phyloP scores from a whole-genome alignment of 2,329 filamentous ascomycete species.

The Eurotiales sp. region DNA sequence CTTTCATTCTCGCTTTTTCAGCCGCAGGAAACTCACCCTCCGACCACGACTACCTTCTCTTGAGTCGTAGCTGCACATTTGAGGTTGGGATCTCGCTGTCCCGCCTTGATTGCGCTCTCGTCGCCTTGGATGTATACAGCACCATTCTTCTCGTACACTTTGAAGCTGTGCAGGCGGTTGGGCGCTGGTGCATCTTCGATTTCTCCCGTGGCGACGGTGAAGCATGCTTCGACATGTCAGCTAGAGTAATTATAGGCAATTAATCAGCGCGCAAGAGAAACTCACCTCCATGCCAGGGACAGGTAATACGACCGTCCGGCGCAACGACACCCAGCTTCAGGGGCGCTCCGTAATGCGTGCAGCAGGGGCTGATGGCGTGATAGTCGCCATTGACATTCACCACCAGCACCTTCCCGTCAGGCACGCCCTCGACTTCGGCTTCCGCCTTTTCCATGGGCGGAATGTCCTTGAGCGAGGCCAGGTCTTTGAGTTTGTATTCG shows the following conservation, averaged over 20 bases:
- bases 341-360: constrained; percentile 88
- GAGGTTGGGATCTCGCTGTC: constrained; percentile 68
- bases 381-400: constrained; percentile 72
- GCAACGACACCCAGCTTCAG: constrained; percentile 81
- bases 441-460: constrained; percentile 81
- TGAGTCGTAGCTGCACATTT: constrained; percentile 60
- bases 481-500: constrained; percentile 62
- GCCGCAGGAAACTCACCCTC: constrained; percentile 58
- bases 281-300: constrained; percentile 92
- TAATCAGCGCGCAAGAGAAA: constrained; percentile 9
- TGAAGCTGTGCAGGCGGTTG: constrained; percentile 79
- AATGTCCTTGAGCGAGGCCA: constrained; percentile 66
- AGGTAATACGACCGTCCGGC: constrained; percentile 77
- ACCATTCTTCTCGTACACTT: constrained; percentile 74
- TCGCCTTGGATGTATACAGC: constrained; percentile 81
- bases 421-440: constrained; percentile 83
- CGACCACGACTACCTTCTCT: constrained; percentile 72
- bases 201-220: constrained; percentile 82
- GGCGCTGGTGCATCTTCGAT: constrained; percentile 92
- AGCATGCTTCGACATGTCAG: constrained; percentile 65
- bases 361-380: constrained; percentile 77
- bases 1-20: no score
- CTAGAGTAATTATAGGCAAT: background rate
- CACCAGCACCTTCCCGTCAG: constrained; percentile 80
- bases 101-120: constrained; percentile 71